phyloP scores from a whole-genome alignment of 2,329 filamentous ascomycete species.

The Ascochyta clinopodiicola region DNA sequence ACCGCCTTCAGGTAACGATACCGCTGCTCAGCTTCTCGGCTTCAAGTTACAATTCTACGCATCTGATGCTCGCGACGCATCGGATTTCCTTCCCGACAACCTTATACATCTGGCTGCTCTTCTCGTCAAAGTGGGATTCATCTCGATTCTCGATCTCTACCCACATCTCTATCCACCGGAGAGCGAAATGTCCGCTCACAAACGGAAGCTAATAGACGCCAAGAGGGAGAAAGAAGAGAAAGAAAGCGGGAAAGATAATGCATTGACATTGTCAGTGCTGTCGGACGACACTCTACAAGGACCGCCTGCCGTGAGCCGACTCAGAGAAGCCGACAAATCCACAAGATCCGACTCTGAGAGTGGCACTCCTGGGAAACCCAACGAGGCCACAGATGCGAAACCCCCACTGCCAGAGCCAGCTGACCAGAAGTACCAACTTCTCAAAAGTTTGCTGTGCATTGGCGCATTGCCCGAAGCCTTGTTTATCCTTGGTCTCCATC shows the following conservation, averaged over 20 bases:
- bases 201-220: conserved; percentile 72
- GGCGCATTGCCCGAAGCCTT: conserved; percentile 92
- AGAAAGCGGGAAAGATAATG: conserved; percentile 75
- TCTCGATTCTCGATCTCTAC: conserved; percentile 89
- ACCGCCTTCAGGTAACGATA: conserved; percentile 84
- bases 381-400: conserved; percentile 51
- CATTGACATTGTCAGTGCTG: conserved; percentile 82
- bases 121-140: conserved; percentile 95
- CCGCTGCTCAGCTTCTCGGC: conserved; percentile 91
- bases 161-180: conserved; percentile 89
- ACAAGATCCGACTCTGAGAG: conserved; percentile 54
- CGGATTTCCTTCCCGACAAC: conserved; percentile 86
- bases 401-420: conserved; percentile 71
- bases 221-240: conserved; percentile 72
- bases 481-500: conserved; percentile 89
- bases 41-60: conserved; percentile 98
- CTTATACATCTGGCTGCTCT: conserved; percentile 90
- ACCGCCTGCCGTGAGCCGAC: conserved; percentile 49
- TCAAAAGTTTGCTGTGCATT: conserved; percentile 86
- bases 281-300: conserved; percentile 76
- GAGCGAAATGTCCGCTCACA: conserved; percentile 78
- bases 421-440: conserved; percentile 86
- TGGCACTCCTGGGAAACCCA: conserved; percentile 49
- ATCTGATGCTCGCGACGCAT: conserved; percentile 74
- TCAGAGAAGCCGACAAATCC: conserved; percentile 64